Base-by-base conservation (phyloP, 2,329 filamentous ascomycete genomes). In the Aspergillus ochraceoroseus region DNA sequence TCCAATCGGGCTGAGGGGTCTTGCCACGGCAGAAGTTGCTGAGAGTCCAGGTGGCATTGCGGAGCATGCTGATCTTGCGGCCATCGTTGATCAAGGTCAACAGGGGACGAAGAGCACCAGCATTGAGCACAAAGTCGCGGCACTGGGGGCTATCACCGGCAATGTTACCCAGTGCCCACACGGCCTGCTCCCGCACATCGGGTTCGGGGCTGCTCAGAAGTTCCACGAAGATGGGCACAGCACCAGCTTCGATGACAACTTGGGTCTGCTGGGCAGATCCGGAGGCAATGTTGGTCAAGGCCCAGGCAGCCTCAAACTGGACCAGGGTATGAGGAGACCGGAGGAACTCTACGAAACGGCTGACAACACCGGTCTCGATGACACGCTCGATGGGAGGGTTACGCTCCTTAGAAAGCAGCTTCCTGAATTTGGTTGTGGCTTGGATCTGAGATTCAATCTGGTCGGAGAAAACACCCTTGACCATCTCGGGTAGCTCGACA, bases 1-100 rank as follows among this genome's bases (percentile, higher is more conserved):
- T 80, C 92, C 92, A 98, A 65, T 98, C 92, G 32, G 92, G 92
- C 73, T 98, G 92, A 36, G 92, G 92, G 6, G 90, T 95, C 80
- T 98, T 98, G 71, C 92, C 92, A 75, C 92, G 87, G 74, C 92
- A 98, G 73, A 98, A 98, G 76, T 98, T 98, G 78, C 92, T 96
- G 42, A 98, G 74, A 30, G 92, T 98, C 92, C 92, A 98, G 15
- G 92, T 98, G 23, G 92, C 92, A 65, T 98, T 98, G 55, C 92
- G 80, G 37, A 98, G 82, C 92, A 98, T 98, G 77, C 89, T 96
- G 43, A 98, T 75, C 77, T 98, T 98, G 61, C 92, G 88, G 73
- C 92, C 95, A 68, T 98, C 92, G 39, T 90, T 90, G 42, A 98
- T 81, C 30, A 98, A 79, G 60, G 80, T 80, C 42, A 98, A 79